These are phyloP conservation scores for Eudorina sp. DNA, from an alignment of 139 green algal species.

Conservation along the genomic window DNA sequence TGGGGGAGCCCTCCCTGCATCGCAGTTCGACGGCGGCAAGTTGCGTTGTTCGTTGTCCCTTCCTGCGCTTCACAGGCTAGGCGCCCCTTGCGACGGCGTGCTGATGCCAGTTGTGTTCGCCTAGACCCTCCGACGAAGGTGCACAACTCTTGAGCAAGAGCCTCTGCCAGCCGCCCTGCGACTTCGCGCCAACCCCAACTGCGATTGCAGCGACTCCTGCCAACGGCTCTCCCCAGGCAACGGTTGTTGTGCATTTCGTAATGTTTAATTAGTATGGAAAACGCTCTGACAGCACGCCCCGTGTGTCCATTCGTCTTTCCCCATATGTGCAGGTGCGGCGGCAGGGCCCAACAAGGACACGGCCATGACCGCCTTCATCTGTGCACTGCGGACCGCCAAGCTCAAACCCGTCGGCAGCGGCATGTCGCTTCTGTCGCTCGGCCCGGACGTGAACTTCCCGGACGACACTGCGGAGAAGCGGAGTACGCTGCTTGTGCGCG, in stretches of 20 bases:
- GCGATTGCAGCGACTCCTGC: neutral
- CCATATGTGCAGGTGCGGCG: neutral
- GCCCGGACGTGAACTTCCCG: neutral
- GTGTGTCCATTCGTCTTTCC: conserved; percentile 3
- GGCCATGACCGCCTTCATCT: conserved; percentile 1
- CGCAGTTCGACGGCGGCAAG: too few species aligned
- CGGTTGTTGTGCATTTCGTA: neutral
- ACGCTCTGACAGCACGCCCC: neutral
- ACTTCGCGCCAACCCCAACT: neutral
- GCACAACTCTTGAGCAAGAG: too few species aligned
- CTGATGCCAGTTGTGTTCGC: too few species aligned
- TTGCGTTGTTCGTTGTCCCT: too few species aligned
- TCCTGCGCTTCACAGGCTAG: too few species aligned
- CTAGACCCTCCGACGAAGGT: too few species aligned
- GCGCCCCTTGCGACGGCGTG: too few species aligned
- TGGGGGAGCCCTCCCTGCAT: too few species aligned
- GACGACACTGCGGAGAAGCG: neutral
- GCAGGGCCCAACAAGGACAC: conserved; percentile 3
- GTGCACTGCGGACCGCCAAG: neutral
- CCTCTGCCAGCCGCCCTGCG: too few species aligned
- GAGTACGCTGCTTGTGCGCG: neutral
- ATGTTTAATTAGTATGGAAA: neutral
- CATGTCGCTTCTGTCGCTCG: conserved; percentile 6
- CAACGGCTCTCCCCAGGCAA: neutral
- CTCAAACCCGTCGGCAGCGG: neutral